Conservation (phyloP, 2,329 filamentous ascomycete genomes). For the Neofusicoccum ribis region DNA sequence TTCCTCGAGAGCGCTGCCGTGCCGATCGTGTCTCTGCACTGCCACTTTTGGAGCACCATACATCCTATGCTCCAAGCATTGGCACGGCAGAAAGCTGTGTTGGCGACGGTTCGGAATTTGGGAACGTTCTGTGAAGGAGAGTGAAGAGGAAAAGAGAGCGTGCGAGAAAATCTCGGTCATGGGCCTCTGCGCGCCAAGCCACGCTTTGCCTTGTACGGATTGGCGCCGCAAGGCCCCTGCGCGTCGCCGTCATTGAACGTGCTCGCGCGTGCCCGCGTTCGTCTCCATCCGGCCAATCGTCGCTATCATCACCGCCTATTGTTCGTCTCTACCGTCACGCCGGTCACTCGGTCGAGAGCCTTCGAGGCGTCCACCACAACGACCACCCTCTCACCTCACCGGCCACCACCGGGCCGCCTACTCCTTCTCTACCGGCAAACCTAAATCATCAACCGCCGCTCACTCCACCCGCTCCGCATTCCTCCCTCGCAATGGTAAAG, state of each 20-base stretch:
- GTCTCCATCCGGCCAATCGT: background rate
- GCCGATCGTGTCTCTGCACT: background rate
- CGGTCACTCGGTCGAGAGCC: background rate
- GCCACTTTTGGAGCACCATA: background rate
- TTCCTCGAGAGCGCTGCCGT: no score
- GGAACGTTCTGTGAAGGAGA: background rate
- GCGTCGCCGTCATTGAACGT: background rate
- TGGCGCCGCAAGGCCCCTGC: background rate
- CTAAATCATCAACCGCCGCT: no score
- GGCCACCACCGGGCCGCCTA: no score
- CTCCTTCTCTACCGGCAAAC: no score
- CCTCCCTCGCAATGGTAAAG: background rate
- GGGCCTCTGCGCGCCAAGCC: background rate
- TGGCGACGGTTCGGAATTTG: background rate
- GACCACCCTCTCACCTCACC: background rate
- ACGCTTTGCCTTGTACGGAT: no score
- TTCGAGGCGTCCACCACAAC: background rate
- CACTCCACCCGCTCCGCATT: background rate
- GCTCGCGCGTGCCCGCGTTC: background rate
- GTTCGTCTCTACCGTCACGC: background rate
- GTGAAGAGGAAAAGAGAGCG: background rate
- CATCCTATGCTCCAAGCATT: constrained; percentile 4
- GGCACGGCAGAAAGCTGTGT: background rate
- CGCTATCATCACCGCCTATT: background rate
- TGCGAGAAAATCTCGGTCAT: constrained; percentile 14